Evolutionary conservation across 129 eudicot genomes (phyloP).

Genomic region (Flaveria linearis): DNA sequence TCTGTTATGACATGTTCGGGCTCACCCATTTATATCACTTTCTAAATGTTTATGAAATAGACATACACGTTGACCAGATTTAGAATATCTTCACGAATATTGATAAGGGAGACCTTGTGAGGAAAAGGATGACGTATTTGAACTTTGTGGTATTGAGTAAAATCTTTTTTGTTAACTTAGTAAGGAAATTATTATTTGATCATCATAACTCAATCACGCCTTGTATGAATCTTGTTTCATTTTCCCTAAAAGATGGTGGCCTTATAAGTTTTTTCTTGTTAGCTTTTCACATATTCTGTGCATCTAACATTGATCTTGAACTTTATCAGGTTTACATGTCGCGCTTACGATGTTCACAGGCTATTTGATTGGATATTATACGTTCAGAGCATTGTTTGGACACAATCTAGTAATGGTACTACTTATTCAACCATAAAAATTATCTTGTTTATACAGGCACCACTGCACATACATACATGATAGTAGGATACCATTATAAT

Average conservation of each 20-base stretch:
- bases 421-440: not conserved
- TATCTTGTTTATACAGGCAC: not conserved
- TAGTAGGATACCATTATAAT: not conserved
- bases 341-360: constrained; percentile 84
- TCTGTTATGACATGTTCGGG: not conserved
- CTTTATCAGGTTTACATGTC: constrained; percentile 75
- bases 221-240: not conserved
- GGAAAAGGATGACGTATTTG: not conserved
- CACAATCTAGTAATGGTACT: constrained; percentile 81
- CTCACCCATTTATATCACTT: not conserved
- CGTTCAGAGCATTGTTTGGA: constrained; percentile 86
- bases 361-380: constrained; percentile 76
- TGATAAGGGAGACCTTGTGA: not conserved
- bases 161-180: not conserved
- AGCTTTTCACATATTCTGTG: not conserved
- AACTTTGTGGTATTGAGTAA: not conserved
- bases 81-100: not conserved
- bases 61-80: not conserved
- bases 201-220: not conserved
- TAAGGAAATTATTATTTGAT: not conserved
- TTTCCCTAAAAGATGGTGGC: not conserved
- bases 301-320: constrained; percentile 26
- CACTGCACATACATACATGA: not conserved
- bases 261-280: not conserved
- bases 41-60: not conserved